Percentiles rank a stretch among this genome's conserved stretches.
Evolutionary conservation across 164 flowering plant genomes (phyloP).

Genomic region (Nymphaea colorata): DNA sequence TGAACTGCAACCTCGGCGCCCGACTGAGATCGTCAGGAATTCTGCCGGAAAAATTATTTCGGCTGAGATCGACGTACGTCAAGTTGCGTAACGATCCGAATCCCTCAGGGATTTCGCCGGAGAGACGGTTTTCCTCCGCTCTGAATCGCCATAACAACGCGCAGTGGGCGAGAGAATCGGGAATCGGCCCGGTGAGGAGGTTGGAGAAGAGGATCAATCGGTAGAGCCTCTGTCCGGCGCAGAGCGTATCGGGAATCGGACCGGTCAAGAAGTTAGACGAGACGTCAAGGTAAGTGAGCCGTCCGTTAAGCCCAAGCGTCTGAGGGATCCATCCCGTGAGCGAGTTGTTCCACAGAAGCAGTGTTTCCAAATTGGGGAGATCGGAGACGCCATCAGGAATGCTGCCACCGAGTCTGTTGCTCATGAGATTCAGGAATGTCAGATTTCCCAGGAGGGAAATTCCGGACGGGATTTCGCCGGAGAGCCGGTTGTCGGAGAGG

Average conservation of each 20-base stretch:
- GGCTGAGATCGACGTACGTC: slow-evolving; percentile 57
- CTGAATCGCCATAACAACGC: slow-evolving; percentile 47
- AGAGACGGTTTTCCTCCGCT: slow-evolving; percentile 45
- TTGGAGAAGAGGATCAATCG: slow-evolving; percentile 73
- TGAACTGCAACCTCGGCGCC: slow-evolving; percentile 27
- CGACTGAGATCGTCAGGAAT: slow-evolving; percentile 58
- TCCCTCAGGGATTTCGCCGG: slow-evolving; percentile 62
- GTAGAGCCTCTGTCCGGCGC: slow-evolving; percentile 43
- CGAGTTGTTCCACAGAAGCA: slow-evolving; percentile 69
- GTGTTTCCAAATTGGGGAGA: slow-evolving; percentile 44
- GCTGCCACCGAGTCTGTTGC: slow-evolving; percentile 47
- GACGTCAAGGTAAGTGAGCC: slow-evolving; percentile 48
- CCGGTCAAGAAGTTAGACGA: slow-evolving; percentile 66
- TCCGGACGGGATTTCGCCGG: slow-evolving; percentile 46
- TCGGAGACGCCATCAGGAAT: slow-evolving; percentile 60
- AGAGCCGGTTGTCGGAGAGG: slow-evolving; percentile 57
- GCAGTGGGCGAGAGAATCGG: slow-evolving; percentile 44
- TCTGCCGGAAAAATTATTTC: slow-evolving; percentile 49
- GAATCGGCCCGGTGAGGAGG: slow-evolving; percentile 33
- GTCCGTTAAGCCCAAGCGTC: slow-evolving; percentile 52
- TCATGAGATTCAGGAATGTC: slow-evolving; percentile 31
- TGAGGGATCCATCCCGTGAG: slow-evolving; percentile 54
- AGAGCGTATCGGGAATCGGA: slow-evolving; percentile 57
- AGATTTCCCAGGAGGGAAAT: slow-evolving; percentile 35
- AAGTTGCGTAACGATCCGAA: slow-evolving; percentile 49